These are phyloP conservation scores for Mycena sp. DNA, from an alignment of 1,284 basidiomycete genomes.

Conservation along the genomic window DNA sequence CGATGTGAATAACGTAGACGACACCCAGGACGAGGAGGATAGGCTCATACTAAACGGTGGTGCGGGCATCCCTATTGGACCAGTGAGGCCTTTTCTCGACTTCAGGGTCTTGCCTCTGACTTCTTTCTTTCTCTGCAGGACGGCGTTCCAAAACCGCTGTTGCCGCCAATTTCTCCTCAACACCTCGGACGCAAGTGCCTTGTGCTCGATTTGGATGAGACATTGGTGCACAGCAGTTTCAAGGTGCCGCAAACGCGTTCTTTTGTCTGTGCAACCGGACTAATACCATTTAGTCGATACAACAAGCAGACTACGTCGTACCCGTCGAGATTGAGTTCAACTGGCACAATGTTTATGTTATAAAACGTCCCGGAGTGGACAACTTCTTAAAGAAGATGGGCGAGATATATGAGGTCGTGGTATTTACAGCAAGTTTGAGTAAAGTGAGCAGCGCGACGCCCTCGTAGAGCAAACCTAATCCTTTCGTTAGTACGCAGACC, in stretches of 20 bases:
- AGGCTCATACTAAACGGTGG: conserved; percentile 59
- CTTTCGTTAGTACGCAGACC: conserved; percentile 88
- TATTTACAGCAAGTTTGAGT: conserved; percentile 97
- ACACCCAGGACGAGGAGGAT: conserved; percentile 60
- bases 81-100: conserved; percentile 43
- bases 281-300: conserved; percentile 82
- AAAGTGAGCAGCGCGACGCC: conserved; percentile 65
- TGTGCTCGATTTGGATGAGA: conserved; percentile 92
- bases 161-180: conserved; percentile 71
- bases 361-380: conserved; percentile 98
- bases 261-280: conserved; percentile 97
- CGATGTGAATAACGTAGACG: conserved; percentile 47
- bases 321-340: conserved; percentile 99
- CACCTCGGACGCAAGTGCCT: conserved; percentile 85
- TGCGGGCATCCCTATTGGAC: conserved; percentile 62
- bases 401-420: conserved; percentile 97
- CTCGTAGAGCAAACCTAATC: conserved; percentile 12
- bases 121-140: conserved; percentile 58
- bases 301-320: conserved; percentile 97
- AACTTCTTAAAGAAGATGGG: conserved; percentile 98
- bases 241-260: conserved; percentile 95
- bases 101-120: not conserved
- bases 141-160: conserved; percentile 83
- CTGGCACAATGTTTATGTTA: conserved; percentile 98
- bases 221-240: conserved; percentile 87